Base-by-base conservation (phyloP, 805 yeast genomes). In the Saturnispora kantuleensis region DNA sequence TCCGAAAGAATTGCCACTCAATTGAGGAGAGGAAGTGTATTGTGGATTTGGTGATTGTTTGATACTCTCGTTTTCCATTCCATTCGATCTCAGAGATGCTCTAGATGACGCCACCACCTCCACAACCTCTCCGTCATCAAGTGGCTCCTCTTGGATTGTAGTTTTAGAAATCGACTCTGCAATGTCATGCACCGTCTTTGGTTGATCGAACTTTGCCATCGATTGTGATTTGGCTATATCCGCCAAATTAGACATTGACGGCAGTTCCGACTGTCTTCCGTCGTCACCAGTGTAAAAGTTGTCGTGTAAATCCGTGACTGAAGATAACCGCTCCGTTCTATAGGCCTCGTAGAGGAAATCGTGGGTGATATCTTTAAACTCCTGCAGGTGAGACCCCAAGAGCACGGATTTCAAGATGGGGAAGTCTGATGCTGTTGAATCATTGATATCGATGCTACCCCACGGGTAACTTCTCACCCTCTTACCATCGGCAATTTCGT, bases 381-480 rank as follows among this genome's bases (percentile, higher is more conserved):
- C 83, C 58, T 77, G 81, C 52, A 77, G 65, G 55, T 77, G 82
- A 15, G 79, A 69, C 29, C 81, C 81, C 47, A 77, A 63, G 16
- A 77, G 53, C 9, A 76, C 82, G 15, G 76, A 68, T 56, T 70
- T 74, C 52, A 77, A 68, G 34, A 72, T 58, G 8, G 77, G 63
- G 58, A 77, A 77, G 55, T 77, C 83, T 34, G 76, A 68, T 53
- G 64, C 65, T 38, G 63, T 66, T 15, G 79, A 68, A 57, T 77
- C 72, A 56, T 68, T 68, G 46, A 76, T 73, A 56, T 76, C 79
- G 42, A 76, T 71, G 36, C 67, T 50, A 9, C 90, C 90, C 93
- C 93, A 84, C 29, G 90, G 89, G 55, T 84, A 84, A 46, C 69
- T 65, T 66, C 93, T 76, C 11, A 76, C 78, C 54, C 75, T 74